Evolutionary conservation across 2,329 filamentous ascomycete species (phyloP).

Genomic region (Colletotrichum agaves): DNA sequence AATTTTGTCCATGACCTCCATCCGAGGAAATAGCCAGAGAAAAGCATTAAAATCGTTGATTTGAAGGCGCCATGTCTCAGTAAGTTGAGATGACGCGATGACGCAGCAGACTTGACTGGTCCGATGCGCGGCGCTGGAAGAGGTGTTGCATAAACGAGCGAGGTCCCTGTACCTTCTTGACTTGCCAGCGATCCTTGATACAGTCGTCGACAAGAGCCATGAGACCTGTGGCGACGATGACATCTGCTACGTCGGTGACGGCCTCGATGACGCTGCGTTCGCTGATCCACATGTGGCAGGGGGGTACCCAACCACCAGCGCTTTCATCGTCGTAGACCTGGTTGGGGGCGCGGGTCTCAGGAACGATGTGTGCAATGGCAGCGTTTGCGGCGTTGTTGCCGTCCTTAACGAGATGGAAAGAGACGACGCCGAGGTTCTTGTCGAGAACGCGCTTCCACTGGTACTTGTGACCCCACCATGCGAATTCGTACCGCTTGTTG

Average conservation of each 20-base stretch:
- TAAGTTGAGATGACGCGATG: constrained; percentile 51
- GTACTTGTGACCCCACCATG: constrained; percentile 92
- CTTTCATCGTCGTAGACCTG: constrained; percentile 77
- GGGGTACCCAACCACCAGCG: constrained; percentile 90
- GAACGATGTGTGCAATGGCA: constrained; percentile 85
- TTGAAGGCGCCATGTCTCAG: constrained; percentile 38
- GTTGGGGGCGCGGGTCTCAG: constrained; percentile 77
- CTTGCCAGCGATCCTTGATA: constrained; percentile 81
- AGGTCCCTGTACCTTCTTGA: constrained; percentile 53
- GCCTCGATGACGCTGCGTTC: constrained; percentile 76
- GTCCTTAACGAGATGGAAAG: constrained; percentile 82
- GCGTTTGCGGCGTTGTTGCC: constrained; percentile 58
- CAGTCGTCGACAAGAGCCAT: constrained; percentile 90
- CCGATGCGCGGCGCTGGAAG: constrained; percentile 54
- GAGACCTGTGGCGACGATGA: constrained; percentile 90
- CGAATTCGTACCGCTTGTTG: constrained; percentile 86
- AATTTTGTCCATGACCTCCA: constrained; percentile 2
- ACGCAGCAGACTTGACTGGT: constrained; percentile 50
- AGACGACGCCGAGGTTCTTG: constrained; percentile 74
- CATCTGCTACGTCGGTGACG: constrained; percentile 84
- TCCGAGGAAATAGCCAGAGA: neutral
- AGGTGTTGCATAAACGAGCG: constrained; percentile 52
- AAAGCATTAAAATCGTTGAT: neutral
- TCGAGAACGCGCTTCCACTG: constrained; percentile 81
- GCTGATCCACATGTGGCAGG: constrained; percentile 90